phyloP scores from a whole-genome alignment of 2,329 filamentous ascomycete genomes.

The Stagonosporopsis chrysanthemi region DNA sequence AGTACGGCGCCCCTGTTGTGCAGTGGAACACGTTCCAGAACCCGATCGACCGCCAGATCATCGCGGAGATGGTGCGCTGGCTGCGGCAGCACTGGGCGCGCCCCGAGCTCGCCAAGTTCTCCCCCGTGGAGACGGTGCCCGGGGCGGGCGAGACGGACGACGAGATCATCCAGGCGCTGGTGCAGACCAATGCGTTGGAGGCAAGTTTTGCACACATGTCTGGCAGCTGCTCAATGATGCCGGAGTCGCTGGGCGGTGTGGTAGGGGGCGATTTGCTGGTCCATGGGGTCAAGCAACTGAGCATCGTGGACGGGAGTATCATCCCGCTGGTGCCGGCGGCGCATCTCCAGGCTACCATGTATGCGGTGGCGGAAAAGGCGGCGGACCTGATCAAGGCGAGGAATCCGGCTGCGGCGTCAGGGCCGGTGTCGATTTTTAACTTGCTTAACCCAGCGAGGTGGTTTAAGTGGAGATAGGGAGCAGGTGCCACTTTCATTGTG shows the following conservation, averaged over 20 bases:
- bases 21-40: constrained; percentile 47
- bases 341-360: constrained; percentile 42
- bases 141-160: constrained; percentile 36
- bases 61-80: constrained; percentile 46
- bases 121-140: constrained; percentile 42
- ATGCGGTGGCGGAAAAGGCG: constrained; percentile 44
- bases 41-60: constrained; percentile 47
- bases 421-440: neutral
- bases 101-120: constrained; percentile 40
- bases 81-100: constrained; percentile 46
- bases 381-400: constrained; percentile 42
- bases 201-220: constrained; percentile 39
- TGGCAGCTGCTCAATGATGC: constrained; percentile 42
- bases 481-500: neutral
- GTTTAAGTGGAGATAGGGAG: neutral
- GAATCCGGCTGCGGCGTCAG: neutral
- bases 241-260: constrained; percentile 36
- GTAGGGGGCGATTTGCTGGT: constrained; percentile 35
- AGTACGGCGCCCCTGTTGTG: constrained; percentile 40
- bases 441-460: neutral
- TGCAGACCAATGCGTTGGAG: constrained; percentile 22
- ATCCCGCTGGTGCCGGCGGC: constrained; percentile 40
- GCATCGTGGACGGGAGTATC: constrained; percentile 44
- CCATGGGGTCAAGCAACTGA: constrained; percentile 35
- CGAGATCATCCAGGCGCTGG: constrained; percentile 30